Percentiles rank a stretch among this genome's conserved stretches.
Evolutionary conservation across 1,284 basidiomycete genomes (phyloP).

Genomic region (Melanopsichium pennsylvanicum): DNA sequence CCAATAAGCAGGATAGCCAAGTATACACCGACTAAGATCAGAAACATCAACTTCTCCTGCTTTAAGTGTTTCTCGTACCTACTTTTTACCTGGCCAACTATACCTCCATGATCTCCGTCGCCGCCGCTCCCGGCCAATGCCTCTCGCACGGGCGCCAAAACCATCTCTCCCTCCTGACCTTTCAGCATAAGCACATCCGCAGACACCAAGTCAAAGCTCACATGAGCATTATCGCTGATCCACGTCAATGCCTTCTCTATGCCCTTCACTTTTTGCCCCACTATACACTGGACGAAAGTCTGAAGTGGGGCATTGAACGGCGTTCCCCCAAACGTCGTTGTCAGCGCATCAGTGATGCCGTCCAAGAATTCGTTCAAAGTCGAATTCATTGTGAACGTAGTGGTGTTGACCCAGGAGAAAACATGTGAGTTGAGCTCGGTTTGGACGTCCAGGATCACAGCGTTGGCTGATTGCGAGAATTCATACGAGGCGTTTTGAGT

Average conservation of each 20-base stretch:
- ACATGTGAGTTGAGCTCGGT: constrained; percentile 75
- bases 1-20: constrained; percentile 78
- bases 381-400: constrained; percentile 82
- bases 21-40: constrained; percentile 82
- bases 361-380: constrained; percentile 69
- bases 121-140: constrained; percentile 44
- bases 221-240: constrained; percentile 83
- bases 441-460: constrained; percentile 75
- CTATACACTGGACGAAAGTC: constrained; percentile 72
- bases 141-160: constrained; percentile 60
- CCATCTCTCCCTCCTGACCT: constrained; percentile 75
- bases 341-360: constrained; percentile 63
- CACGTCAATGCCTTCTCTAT: constrained; percentile 89
- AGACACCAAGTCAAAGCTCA: constrained; percentile 79
- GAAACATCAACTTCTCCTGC: constrained; percentile 83
- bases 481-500: constrained; percentile 76
- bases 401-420: constrained; percentile 93
- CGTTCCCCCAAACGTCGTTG: constrained; percentile 76
- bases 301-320: constrained; percentile 48
- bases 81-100: constrained; percentile 77
- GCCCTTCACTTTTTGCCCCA: constrained; percentile 85
- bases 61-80: constrained; percentile 77
- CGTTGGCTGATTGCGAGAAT: constrained; percentile 81
- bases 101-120: constrained; percentile 71
- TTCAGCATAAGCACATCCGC: constrained; percentile 79